Percentiles rank a stretch among this genome's conserved stretches.
phyloP scores from a whole-genome alignment of 768 basidiomycete genomes.

The Thelephora ganbajun region DNA sequence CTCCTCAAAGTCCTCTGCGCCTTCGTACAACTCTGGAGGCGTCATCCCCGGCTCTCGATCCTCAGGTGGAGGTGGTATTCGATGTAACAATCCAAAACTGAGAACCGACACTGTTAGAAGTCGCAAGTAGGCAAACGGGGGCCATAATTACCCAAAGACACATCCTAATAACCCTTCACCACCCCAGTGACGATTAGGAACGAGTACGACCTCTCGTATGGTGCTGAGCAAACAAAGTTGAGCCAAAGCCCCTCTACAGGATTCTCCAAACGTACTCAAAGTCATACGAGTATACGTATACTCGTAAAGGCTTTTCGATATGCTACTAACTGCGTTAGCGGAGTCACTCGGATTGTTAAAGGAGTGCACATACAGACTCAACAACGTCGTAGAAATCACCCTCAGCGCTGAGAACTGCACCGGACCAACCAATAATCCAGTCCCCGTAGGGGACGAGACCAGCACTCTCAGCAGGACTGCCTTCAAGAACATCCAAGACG shows the following conservation, averaged over 20 bases:
- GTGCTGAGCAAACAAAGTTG: conserved; percentile 34
- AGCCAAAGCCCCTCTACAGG: neutral
- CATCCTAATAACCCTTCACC: conserved; percentile 93
- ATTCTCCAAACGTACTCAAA: conserved; percentile 58
- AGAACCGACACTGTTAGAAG: neutral
- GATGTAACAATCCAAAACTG: conserved; percentile 85
- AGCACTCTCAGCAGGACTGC: conserved; percentile 90
- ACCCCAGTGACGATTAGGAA: conserved; percentile 96
- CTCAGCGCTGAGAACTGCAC: conserved; percentile 81
- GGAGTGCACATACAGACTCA: conserved; percentile 46
- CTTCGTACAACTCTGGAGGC: conserved; percentile 41
- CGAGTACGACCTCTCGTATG: conserved; percentile 82
- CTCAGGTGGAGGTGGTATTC: conserved; percentile 70
- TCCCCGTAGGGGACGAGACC: conserved; percentile 87
- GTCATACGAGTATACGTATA: conserved; percentile 95
- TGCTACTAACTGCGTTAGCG: conserved; percentile 35
- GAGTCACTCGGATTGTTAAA: neutral
- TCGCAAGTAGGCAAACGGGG: neutral
- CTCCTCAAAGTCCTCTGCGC: conserved; percentile 39
- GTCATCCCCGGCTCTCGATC: conserved; percentile 41
- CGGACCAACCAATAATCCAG: conserved; percentile 84
- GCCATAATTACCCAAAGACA: conserved; percentile 69
- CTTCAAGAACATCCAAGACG: conserved; percentile 92
- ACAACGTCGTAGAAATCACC: conserved; percentile 95
- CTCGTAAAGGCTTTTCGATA: conserved; percentile 82